These are phyloP conservation scores for Papiliotrema nemorosa DNA, from an alignment of 1,284 basidiomycete genomes.

Conservation along the genomic window DNA sequence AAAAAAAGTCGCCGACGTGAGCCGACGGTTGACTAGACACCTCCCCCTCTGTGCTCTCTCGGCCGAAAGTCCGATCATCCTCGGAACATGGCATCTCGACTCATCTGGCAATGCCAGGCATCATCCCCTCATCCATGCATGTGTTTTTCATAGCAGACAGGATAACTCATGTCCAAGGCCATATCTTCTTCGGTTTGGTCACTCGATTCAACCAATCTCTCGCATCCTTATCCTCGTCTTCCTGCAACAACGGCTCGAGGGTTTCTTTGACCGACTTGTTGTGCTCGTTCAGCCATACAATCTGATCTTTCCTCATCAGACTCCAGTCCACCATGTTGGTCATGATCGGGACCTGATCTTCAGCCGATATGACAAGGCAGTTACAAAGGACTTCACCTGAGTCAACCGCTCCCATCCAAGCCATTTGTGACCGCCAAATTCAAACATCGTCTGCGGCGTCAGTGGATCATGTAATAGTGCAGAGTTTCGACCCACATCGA, in stretches of 20 bases:
- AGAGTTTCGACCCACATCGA: slow-evolving; percentile 67
- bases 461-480: not conserved
- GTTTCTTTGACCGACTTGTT: slow-evolving; percentile 72
- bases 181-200: slow-evolving; percentile 43
- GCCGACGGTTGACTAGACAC: too few species aligned
- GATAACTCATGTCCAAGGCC: slow-evolving; percentile 33
- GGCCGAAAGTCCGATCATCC: too few species aligned
- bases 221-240: slow-evolving; percentile 38
- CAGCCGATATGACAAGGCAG: not conserved
- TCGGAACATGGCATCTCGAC: too few species aligned
- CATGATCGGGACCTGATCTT: slow-evolving; percentile 74
- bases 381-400: slow-evolving; percentile 44
- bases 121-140: too few species aligned
- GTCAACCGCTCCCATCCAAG: slow-evolving; percentile 84
- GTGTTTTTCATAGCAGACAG: too few species aligned
- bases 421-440: slow-evolving; percentile 56
- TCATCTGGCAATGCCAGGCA: too few species aligned
- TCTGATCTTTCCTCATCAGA: slow-evolving; percentile 81
- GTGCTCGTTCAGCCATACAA: slow-evolving; percentile 86
- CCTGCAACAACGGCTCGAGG: slow-evolving; percentile 63
- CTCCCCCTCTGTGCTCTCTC: too few species aligned
- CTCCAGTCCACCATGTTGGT: slow-evolving; percentile 79
- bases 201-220: slow-evolving; percentile 45
- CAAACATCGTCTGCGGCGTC: slow-evolving; percentile 15
- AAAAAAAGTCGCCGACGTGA: too few species aligned